Base-by-base conservation (phyloP, 805 yeast species). In the Lachancea sp. region DNA sequence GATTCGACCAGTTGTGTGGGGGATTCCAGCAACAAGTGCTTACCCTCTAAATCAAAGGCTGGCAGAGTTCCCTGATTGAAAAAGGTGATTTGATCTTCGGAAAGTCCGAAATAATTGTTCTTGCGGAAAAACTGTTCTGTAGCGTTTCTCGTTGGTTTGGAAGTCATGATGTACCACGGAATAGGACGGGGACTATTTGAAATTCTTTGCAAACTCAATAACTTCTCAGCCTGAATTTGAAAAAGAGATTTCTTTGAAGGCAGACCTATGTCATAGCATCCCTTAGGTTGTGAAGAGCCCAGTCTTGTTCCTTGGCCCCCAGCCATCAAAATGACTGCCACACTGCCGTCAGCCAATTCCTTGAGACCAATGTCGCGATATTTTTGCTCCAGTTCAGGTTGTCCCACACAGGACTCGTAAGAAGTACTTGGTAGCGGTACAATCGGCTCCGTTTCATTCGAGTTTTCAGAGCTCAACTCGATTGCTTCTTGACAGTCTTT, bases 231-330 rank as follows among this genome's bases (percentile, higher is more conserved):
- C 68, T 93, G 99, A 45, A 93, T 75, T 64, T 89, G 96, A 66
- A 93, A 93, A 47, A 93, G 69, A 1, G 95, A 78, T 62, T 87
- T 87, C 29, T 74, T 73, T 2, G 95, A 85, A 1, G 96, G 96
- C 41, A 93, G 74, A 0, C 83, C 83, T 49, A 93, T 82, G 62
- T 91, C 78, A 61, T 79, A 93, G 66, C 97, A 91, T 1, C 99
- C 99, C 66, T 93, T 93, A 31, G 99, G 99, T 20, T 71, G 78
- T 3, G 80, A 69, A 1, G 96, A 88, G 1, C 99, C 99, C 44
- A 93, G 72, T 50, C 99, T 75, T 7, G 97, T 85, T 27, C 99
- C 99, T 66, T 93, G 99, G 41, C 99, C 99, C 46, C 99, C 99
- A 11, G 99, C 97, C 85, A 93, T 83, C 42, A 93, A 71, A 36